Evolutionary conservation across 768 basidiomycete genomes (phyloP).

Genomic region (Agaricus blazei): DNA sequence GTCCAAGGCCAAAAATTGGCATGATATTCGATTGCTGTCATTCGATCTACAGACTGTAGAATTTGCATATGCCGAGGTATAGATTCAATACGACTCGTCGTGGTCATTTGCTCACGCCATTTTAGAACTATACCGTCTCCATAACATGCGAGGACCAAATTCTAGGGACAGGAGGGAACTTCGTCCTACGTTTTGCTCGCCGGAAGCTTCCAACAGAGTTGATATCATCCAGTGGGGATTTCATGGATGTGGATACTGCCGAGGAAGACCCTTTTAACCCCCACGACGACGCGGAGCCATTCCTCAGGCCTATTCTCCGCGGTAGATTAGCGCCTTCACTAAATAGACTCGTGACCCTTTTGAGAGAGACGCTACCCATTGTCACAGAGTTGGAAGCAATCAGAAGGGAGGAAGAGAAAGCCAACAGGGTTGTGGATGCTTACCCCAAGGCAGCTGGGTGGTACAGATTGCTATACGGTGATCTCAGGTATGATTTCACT

Average conservation of each 20-base stretch:
- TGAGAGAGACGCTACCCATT: slow-evolving; percentile 76
- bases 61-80: slow-evolving; percentile 72
- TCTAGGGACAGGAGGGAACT: slow-evolving; percentile 61
- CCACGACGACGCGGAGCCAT: slow-evolving; percentile 74
- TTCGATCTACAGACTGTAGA: slow-evolving; percentile 94
- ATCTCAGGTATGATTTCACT: slow-evolving; percentile 45
- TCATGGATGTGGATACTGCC: slow-evolving; percentile 17
- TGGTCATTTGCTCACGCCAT: background rate
- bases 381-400: slow-evolving; percentile 65
- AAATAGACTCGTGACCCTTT: slow-evolving; percentile 58
- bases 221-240: slow-evolving; percentile 14
- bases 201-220: slow-evolving; percentile 12
- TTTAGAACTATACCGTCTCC: slow-evolving; percentile 69
- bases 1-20: slow-evolving; percentile 67
- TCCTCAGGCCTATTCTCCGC: slow-evolving; percentile 66
- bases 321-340: slow-evolving; percentile 62
- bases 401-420: slow-evolving; percentile 27
- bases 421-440: slow-evolving; percentile 45
- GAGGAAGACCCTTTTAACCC: slow-evolving; percentile 51
- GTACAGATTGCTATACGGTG: slow-evolving; percentile 72
- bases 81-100: slow-evolving; percentile 12
- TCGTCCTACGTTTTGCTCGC: slow-evolving; percentile 70
- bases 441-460: slow-evolving; percentile 79
- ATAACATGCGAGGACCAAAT: slow-evolving; percentile 78
- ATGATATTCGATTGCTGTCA: slow-evolving; percentile 75